Base-by-base conservation (phyloP, 805 yeast genomes). In the Pichia eremophila region DNA sequence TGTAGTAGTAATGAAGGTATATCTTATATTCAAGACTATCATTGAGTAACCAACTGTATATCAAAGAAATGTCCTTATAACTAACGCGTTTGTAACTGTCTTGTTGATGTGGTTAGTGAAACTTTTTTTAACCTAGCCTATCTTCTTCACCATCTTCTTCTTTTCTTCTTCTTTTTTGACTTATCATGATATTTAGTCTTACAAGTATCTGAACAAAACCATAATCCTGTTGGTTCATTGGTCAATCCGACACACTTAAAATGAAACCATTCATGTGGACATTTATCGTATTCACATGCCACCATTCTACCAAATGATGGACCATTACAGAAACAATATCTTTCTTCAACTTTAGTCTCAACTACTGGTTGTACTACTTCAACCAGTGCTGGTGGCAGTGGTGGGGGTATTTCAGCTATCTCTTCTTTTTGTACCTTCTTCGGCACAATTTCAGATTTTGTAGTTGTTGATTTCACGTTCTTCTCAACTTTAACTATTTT, bases 251-350 rank as follows among this genome's bases (percentile, higher is more conserved):
- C 96, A 70, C 99, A 93, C 47, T 81, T 83, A 73, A 90, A 91
- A 65, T 93, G 99, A 68, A 91, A 91, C 98, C 98, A 91, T 62
- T 88, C 96, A 34, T 32, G 43, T 54, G 73, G 81, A 70, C 99
- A 93, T 56, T 83, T 81, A 25, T 83, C 84, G 53, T 88, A 85
- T 62, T 91, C 99, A 67, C 99, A 91, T 0, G 93, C 97, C 54
- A 91, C 87, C 99, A 91, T 91, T 57, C 83, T 87, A 25, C 99
- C 99, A 57, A 69, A 72, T 1, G 79, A 72, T 2, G 72, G 74
- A n/a, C 75, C 71, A 40, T 69, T 67, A 55, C 83, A 77, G 56
- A 70, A 68, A 58, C 83, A 77, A 57, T 75, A 77, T 28, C 53
- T 10, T 54, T 50, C 40, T 9, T 36, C 39, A 3, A 17, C 22